These are phyloP conservation scores for Trichoderma sp. DNA, from an alignment of 2,329 filamentous ascomycete genomes.

Conservation along the genomic window DNA sequence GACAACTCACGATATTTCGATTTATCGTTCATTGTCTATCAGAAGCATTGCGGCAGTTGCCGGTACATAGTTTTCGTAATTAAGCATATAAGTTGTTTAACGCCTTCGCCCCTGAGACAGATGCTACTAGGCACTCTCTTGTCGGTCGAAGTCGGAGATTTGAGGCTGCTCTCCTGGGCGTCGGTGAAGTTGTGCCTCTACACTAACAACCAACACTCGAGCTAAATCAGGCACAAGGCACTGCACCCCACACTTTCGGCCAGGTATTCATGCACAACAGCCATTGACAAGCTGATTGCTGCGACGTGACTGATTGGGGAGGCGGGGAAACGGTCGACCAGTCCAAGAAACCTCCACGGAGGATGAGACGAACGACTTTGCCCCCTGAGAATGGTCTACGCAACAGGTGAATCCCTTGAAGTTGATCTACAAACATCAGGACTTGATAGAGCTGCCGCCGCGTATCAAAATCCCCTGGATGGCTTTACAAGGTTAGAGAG, in stretches of 20 bases:
- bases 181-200: neutral
- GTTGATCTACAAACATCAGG: neutral
- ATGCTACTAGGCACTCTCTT: neutral
- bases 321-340: neutral
- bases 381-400: neutral
- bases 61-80: no score
- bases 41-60: no score
- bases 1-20: neutral
- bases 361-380: neutral
- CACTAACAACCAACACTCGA: conserved; percentile 10
- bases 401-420: neutral
- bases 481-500: no score
- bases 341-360: neutral
- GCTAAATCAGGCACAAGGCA: conserved; percentile 4
- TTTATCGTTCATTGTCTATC: neutral
- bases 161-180: neutral
- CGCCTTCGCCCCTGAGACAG: neutral
- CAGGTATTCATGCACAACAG: conserved; percentile 9
- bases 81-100: no score
- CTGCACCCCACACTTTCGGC: conserved; percentile 21
- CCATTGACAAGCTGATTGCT: conserved; percentile 8
- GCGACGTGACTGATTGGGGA: conserved; percentile 12
- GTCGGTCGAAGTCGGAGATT: neutral
- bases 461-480: neutral
- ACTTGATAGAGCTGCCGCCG: neutral